Evolutionary conservation across 345 rosid species (phyloP).

Genomic region (Dipteronia sinensis): DNA sequence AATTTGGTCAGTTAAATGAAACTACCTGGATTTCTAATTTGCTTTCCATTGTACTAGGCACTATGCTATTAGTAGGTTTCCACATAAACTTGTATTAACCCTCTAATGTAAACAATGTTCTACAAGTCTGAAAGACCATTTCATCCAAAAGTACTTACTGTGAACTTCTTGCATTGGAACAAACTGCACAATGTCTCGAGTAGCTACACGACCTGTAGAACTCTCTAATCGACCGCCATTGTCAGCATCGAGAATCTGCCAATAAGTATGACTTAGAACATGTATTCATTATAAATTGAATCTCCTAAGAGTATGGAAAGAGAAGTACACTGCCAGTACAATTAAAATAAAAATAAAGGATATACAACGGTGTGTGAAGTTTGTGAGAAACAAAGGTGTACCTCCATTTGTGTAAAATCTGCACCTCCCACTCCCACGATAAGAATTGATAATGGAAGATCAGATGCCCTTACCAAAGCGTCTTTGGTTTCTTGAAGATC

Average conservation of each 20-base stretch:
- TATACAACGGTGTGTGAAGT: too few species aligned
- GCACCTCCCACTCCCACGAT: slow-evolving; percentile 89
- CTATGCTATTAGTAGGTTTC: not conserved
- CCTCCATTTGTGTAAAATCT: slow-evolving; percentile 92
- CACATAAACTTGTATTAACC: too few species aligned
- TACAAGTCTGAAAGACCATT: not conserved
- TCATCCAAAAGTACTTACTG: too few species aligned
- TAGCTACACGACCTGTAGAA: too few species aligned
- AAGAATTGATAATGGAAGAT: slow-evolving; percentile 87
- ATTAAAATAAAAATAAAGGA: too few species aligned
- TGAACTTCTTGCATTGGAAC: too few species aligned
- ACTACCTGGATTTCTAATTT: not conserved
- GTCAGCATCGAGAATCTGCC: too few species aligned
- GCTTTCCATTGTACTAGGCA: not conserved
- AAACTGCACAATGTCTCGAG: too few species aligned
- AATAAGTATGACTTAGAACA: too few species aligned
- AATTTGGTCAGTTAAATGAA: not conserved
- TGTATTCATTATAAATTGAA: too few species aligned
- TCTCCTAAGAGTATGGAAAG: not conserved
- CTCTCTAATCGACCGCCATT: too few species aligned
- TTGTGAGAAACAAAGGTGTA: slow-evolving; percentile 23
- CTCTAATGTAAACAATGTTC: not conserved
- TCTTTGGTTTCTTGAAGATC: slow-evolving; percentile 77
- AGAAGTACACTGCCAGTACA: too few species aligned
- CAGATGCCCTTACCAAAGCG: slow-evolving; percentile 85